Evolutionary conservation across 1,284 basidiomycete genomes (phyloP), one percentile per base, ranked within the genome.

Genomic region (Mixia osmundae): DNA sequence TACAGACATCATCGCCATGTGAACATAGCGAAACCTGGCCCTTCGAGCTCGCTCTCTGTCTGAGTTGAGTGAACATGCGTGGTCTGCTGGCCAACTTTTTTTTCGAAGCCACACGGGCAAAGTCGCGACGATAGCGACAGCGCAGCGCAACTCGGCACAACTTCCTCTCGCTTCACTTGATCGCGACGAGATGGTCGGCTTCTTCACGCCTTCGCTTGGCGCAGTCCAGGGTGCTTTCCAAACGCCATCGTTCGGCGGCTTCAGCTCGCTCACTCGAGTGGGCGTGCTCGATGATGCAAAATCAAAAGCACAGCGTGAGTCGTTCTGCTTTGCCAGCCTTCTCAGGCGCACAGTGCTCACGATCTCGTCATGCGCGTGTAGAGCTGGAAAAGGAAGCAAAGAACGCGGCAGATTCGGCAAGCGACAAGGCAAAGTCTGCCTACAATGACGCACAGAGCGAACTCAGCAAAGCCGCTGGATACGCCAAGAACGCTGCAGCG

Each of bases 401-500:
- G 38, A 31, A 36, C 24, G 34, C 35, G 24, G n/a, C n/a, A n/a
- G n/a, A n/a, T 36, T 42, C 38, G 30, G 21, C 32, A 42, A 42
- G 30, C 33, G 30, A 9, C 33, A 38, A 28, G 19, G 29, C 29
- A 36, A 32, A 18, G 27, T 42, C 38, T n/a, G 7, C 25, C 19
- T 20, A n/a, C 41, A 36, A 45, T 32, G 47, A 45, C 14, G 49
- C 49, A 33, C 49, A 50, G 43, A 31, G 35, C 8, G 44, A 43
- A 10, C 43, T 45, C 30, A 35, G 42, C 36, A 44, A 41, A n/a
- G n/a, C n/a, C n/a, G n/a, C n/a, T n/a, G n/a, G n/a, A n/a, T n/a
- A n/a, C n/a, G n/a, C n/a, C n/a, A n/a, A n/a, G n/a, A n/a, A n/a
- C n/a, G n/a, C n/a, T n/a, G n/a, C n/a, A n/a, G n/a, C n/a, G n/a